These are phyloP conservation scores for Asterochloris erici DNA, from an alignment of 139 green algal genomes.

Conservation along the genomic window DNA sequence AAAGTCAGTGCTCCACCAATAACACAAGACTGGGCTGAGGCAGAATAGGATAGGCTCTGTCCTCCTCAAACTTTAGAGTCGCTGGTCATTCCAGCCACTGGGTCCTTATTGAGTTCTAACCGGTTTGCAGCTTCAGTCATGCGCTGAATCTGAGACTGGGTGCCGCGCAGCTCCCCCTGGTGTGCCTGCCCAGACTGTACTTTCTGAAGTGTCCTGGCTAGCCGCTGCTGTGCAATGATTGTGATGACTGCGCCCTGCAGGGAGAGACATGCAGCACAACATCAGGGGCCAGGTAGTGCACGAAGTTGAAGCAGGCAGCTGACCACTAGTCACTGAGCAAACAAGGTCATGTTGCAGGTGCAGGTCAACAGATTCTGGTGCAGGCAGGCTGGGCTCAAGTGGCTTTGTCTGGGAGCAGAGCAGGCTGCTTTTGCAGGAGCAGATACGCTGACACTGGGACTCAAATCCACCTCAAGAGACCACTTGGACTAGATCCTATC, in stretches of 20 bases:
- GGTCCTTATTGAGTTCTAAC: neutral
- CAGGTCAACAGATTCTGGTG: neutral
- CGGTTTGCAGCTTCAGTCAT: constrained; percentile 14
- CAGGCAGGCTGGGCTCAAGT: neutral
- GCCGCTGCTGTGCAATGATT: constrained; percentile 24
- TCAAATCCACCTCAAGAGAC: no score
- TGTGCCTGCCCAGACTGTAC: neutral
- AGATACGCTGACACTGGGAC: neutral
- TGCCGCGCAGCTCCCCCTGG: neutral
- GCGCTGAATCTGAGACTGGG: constrained; percentile 1
- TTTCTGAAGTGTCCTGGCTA: neutral
- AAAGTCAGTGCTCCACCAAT: no score
- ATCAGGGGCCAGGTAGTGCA: neutral
- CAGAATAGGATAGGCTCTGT: no score
- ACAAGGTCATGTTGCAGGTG: neutral
- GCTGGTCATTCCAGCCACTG: no score
- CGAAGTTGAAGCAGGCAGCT: neutral
- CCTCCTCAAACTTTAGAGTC: no score
- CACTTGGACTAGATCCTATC: no score
- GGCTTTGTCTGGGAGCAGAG: neutral
- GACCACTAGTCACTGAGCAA: neutral
- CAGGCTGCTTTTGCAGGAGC: neutral
- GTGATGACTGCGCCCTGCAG: constrained; percentile 27
- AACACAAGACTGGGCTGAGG: no score
- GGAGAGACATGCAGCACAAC: neutral